Evolutionary conservation across 106 monocot genomes (phyloP).

Genomic region (Dioscorea zingiberensis): DNA sequence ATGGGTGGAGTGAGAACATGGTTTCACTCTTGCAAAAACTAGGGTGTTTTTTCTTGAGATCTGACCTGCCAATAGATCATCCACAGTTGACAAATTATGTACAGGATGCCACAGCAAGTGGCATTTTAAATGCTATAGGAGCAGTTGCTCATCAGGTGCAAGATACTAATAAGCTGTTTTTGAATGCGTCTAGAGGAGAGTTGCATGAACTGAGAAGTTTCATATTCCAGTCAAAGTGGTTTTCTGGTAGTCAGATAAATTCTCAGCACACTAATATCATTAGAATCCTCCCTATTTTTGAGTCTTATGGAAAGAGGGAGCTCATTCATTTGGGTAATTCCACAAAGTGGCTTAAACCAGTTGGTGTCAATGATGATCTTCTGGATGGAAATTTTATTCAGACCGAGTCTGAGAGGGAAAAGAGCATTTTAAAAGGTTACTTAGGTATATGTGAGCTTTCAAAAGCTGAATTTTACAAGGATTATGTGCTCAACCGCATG

Average conservation of each 20-base stretch:
- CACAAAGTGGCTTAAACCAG: slow-evolving; percentile 84
- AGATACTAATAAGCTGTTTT: slow-evolving; percentile 45
- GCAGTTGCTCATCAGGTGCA: slow-evolving; percentile 33
- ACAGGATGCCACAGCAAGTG: slow-evolving; percentile 74
- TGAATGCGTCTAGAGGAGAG: slow-evolving; percentile 66
- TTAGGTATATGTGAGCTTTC: slow-evolving; percentile 61
- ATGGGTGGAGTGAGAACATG: slow-evolving; percentile 96
- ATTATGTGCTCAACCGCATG: slow-evolving; percentile 59
- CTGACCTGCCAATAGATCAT: slow-evolving; percentile 74
- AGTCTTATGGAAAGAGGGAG: slow-evolving; percentile 62
- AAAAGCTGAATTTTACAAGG: slow-evolving; percentile 76
- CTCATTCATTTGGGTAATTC: slow-evolving; percentile 53
- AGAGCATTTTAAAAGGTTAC: slow-evolving; percentile 47
- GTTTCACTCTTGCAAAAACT: slow-evolving; percentile 66
- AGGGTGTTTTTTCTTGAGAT: slow-evolving; percentile 64
- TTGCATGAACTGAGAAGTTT: slow-evolving; percentile 81
- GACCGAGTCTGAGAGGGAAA: slow-evolving; percentile 79
- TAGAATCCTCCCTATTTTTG: slow-evolving; percentile 86
- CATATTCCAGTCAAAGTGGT: slow-evolving; percentile 95
- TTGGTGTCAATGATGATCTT: slow-evolving; percentile 64
- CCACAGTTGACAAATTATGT: slow-evolving; percentile 75
- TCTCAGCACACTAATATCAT: slow-evolving; percentile 56
- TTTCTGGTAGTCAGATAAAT: slow-evolving; percentile 51
- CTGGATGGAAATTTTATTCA: slow-evolving; percentile 75
- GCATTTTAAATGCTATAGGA: slow-evolving; percentile 72